Conservation (phyloP, 805 yeast species). For the Schwanniomyces vanrijiae region DNA sequence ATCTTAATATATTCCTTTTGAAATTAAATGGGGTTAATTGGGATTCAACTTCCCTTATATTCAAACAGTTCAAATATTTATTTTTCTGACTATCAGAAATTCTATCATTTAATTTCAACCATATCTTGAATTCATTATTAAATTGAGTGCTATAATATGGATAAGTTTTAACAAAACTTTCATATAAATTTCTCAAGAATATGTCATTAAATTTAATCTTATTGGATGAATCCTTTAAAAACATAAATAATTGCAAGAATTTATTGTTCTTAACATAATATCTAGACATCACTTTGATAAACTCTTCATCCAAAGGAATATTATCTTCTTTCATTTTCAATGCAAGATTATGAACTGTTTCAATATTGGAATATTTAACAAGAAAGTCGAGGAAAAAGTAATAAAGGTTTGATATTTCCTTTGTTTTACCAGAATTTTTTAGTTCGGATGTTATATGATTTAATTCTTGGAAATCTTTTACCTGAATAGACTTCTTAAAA, state of each 20-base stretch:
- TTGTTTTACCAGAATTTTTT: slow-evolving; percentile 6
- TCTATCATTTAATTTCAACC: slow-evolving; percentile 10
- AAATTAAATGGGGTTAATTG: slow-evolving; percentile 25
- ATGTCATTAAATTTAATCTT: slow-evolving; percentile 20
- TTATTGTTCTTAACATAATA: slow-evolving; percentile 26
- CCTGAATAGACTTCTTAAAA: slow-evolving; percentile 22
- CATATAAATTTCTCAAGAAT: slow-evolving; percentile 24
- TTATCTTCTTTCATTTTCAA: slow-evolving; percentile 24
- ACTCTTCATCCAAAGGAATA: slow-evolving; percentile 16
- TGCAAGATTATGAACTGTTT: slow-evolving; percentile 25
- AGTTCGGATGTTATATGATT: slow-evolving; percentile 14
- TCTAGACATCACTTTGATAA: slow-evolving; percentile 22
- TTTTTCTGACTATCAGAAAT: slow-evolving; percentile 12
- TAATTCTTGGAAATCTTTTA: slow-evolving; percentile 9
- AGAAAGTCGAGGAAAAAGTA: slow-evolving; percentile 27
- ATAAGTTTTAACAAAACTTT: slow-evolving; percentile 32
- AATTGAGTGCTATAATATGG: slow-evolving; percentile 31
- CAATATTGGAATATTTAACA: slow-evolving; percentile 25
- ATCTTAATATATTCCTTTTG: slow-evolving; percentile 11
- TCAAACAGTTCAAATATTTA: slow-evolving; percentile 12
- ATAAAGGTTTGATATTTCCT: slow-evolving; percentile 25
- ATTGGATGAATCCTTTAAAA: slow-evolving; percentile 15
- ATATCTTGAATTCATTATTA: slow-evolving; percentile 9
- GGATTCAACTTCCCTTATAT: slow-evolving; percentile 20
- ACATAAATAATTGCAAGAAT: slow-evolving; percentile 28